Conservation (phyloP, 257 asterid species). For the Nicotiana otophora region DNA sequence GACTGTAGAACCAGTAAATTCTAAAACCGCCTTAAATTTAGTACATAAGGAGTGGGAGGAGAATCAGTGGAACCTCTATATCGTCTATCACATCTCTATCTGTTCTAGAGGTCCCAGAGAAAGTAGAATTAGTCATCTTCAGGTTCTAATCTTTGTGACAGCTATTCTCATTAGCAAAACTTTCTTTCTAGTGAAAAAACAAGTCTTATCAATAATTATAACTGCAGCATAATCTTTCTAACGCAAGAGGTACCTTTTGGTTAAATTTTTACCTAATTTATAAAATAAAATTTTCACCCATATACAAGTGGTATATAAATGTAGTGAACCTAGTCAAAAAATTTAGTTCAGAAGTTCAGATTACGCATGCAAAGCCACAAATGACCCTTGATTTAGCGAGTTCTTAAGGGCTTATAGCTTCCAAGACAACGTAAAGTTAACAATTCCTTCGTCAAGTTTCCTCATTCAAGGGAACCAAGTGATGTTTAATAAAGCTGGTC, state of each 20-base stretch:
- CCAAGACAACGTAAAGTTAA: not conserved
- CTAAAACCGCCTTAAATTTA: not conserved
- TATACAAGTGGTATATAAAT: not conserved
- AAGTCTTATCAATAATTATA: not conserved
- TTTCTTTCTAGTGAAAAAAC: not conserved
- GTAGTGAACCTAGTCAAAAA: not conserved
- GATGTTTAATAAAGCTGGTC: not conserved
- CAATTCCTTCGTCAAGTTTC: not conserved
- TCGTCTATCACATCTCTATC: not conserved
- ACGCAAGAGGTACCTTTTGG: not conserved
- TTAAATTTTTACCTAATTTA: not conserved
- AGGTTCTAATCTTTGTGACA: not conserved
- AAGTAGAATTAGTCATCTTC: not conserved
- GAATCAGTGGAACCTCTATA: not conserved
- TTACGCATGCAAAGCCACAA: not conserved
- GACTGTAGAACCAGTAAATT: not conserved
- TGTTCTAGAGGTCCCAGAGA: not conserved
- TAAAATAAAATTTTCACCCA: not conserved
- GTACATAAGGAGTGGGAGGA: not conserved
- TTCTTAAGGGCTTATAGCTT: not conserved
- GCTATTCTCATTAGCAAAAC: not conserved
- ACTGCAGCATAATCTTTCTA: not conserved
- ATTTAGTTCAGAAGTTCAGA: not conserved
- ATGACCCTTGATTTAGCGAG: not conserved
- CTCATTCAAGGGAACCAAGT: not conserved